Evolutionary conservation across 495 filamentous ascomycete genomes (phyloP), one percentile per base, ranked within the genome.

Genomic region (Lepraria neglecta): DNA sequence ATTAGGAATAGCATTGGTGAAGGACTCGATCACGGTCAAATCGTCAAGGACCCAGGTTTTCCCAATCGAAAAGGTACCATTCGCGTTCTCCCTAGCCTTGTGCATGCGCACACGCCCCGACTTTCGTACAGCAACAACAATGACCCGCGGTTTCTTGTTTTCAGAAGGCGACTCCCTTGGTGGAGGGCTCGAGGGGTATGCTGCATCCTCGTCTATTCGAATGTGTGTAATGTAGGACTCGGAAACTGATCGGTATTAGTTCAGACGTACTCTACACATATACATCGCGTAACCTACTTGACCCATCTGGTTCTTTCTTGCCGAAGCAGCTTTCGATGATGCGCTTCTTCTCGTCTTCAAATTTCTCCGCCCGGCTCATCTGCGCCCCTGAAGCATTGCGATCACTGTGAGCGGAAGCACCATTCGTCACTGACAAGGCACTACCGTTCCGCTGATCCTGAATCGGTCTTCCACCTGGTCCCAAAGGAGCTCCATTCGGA

Each of bases 221-320:
- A 97, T 91, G 71, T 98, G 94, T 9, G 92, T 98, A 64, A 98
- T 98, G 77, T 98, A 98, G 54, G 91, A 96, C 74, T 98, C 94
- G 61, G 85, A 78, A 64, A 89, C 91, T 95, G 14, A 6, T 44
- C 7, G 43, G n/a, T 24, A 44, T 67, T 46, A 62, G 50, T 44
- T 28, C 43, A 35, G 40, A 17, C 10, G 11, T 24, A 50, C 45
- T 24, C 7, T 35, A 38, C 7, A 17, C 27, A 53, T 40, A 46
- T 9, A 46, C 11, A 5, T n/a, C 1, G 17, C 19, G 56, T 11
- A 30, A 9, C 65, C 50, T 21, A 92, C 89, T 78, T 47, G 85
- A 82, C 52, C 90, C 90, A 72, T 92, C 89, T 40, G 79, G 79
- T 68, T 97, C 94, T 68, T 84, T 86, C 78, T 91, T 97, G 59